A percentile compares a stretch with the other conserved stretches of the same genome.
Evolutionary conservation across 371 early-diverging fungal genomes (phyloP).

Genomic region (Mortierella polycephala): DNA sequence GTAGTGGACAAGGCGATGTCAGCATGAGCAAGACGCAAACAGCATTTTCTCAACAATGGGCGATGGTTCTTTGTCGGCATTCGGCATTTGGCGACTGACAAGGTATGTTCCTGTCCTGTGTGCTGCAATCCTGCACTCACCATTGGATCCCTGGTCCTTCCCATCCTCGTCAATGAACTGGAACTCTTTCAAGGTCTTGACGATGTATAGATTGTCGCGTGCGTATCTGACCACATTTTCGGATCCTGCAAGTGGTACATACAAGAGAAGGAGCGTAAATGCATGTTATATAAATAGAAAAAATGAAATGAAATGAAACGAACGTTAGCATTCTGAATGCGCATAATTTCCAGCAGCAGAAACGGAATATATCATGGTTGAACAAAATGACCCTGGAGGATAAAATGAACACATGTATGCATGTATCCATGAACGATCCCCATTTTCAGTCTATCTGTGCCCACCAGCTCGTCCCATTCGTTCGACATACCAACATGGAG

Average conservation of each 20-base stretch:
- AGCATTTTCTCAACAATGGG: too few relatives aligned
- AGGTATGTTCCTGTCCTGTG: too few relatives aligned
- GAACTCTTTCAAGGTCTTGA: constrained; percentile 96
- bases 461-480: constrained; percentile 51
- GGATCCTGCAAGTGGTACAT: constrained; percentile 74
- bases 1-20: background rate
- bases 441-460: constrained; percentile 56
- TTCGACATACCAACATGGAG: constrained; percentile 51
- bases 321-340: too few relatives aligned
- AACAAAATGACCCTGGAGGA: too few relatives aligned
- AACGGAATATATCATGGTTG: too few relatives aligned
- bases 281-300: too few relatives aligned
- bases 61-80: too few relatives aligned
- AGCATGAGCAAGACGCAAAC: background rate
- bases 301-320: too few relatives aligned
- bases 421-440: background rate
- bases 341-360: too few relatives aligned
- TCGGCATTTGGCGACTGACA: too few relatives aligned
- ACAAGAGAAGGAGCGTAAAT: too few relatives aligned
- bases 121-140: constrained; percentile 50
- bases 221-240: constrained; percentile 90
- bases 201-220: constrained; percentile 88
- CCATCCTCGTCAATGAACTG: constrained; percentile 94
- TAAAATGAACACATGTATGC: too few relatives aligned
- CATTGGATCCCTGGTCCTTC: constrained; percentile 89